These are phyloP conservation scores for Leptomonas pyrrhocoris DNA, from an alignment of 208 protist genomes.

Conservation along the genomic window DNA sequence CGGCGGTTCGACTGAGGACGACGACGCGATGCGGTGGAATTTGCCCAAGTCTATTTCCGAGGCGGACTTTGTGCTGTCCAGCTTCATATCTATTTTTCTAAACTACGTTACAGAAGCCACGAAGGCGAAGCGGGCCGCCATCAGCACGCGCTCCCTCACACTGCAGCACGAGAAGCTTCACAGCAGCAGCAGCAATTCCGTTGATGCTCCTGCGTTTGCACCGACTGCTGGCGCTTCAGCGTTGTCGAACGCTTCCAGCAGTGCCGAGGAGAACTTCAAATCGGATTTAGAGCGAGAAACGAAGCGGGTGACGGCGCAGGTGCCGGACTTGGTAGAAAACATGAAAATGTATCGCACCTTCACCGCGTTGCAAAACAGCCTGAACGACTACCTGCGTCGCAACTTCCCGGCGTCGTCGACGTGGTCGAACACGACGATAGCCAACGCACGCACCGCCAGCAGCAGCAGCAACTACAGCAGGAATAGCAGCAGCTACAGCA, in stretches of 20 bases:
- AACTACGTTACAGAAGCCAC: slow-evolving; percentile 90
- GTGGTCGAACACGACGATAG: slow-evolving; percentile 4
- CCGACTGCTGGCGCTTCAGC: background rate
- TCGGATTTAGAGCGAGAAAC: slow-evolving; percentile 46
- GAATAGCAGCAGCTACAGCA: background rate
- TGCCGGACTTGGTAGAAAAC: slow-evolving; percentile 61
- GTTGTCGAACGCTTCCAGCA: too few species aligned
- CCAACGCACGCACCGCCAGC: background rate
- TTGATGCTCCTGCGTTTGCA: background rate
- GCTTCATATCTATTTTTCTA: slow-evolving; percentile 82
- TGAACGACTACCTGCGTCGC: slow-evolving; percentile 79
- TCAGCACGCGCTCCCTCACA: slow-evolving; percentile 68
- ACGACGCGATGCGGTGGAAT: background rate
- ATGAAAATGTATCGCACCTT: slow-evolving; percentile 77
- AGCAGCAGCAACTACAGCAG: background rate
- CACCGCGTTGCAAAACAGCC: slow-evolving; percentile 81
- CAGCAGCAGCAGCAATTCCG: background rate
- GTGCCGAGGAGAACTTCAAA: slow-evolving; percentile 29
- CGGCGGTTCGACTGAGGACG: background rate
- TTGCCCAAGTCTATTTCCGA: slow-evolving; percentile 41
- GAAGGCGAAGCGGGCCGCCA: slow-evolving; percentile 57
- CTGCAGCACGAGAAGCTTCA: slow-evolving; percentile 49
- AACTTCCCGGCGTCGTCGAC: slow-evolving; percentile 63
- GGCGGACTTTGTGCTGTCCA: slow-evolving; percentile 85
- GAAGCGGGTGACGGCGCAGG: slow-evolving; percentile 44